Evolutionary conservation across 768 basidiomycete species (phyloP).

Genomic region (Lactifluus rugatus): DNA sequence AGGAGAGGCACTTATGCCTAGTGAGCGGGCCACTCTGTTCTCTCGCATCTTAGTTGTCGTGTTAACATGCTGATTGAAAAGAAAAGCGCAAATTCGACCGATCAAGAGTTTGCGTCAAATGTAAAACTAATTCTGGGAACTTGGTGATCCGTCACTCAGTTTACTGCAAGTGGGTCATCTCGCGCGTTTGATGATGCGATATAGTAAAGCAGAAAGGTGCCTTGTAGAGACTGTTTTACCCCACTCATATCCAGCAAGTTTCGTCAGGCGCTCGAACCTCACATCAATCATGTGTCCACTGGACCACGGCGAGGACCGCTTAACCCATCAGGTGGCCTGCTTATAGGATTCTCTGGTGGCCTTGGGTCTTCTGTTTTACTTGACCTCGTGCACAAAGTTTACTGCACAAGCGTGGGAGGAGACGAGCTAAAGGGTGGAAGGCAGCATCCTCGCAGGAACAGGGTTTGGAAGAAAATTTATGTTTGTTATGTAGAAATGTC

Average conservation of each 20-base stretch:
- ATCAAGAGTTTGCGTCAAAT: conserved; percentile 60
- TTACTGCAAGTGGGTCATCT: conserved; percentile 63
- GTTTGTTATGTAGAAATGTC: conserved; percentile 68
- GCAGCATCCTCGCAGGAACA: conserved; percentile 53
- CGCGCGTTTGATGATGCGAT: background rate
- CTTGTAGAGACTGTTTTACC: conserved; percentile 52
- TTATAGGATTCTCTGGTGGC: conserved; percentile 71
- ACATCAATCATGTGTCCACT: conserved; percentile 46
- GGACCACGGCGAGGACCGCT: conserved; percentile 48
- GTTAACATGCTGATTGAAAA: conserved; percentile 23
- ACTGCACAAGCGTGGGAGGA: conserved; percentile 32
- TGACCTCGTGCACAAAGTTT: conserved; percentile 53
- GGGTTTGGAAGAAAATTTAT: conserved; percentile 50
- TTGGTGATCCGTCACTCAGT: conserved; percentile 71
- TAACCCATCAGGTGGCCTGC: conserved; percentile 58
- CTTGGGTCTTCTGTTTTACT: conserved; percentile 65
- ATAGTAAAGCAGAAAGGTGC: background rate
- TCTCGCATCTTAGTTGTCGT: background rate
- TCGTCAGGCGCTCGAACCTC: conserved; percentile 53
- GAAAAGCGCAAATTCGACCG: conserved; percentile 61
- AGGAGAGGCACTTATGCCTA: conserved; percentile 52
- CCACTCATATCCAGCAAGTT: conserved; percentile 56
- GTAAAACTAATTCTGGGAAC: conserved; percentile 55
- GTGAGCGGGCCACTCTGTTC: conserved; percentile 31
- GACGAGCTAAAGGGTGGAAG: conserved; percentile 41